These are phyloP conservation scores for Colletotrichum tabaci DNA, from an alignment of 2,329 filamentous ascomycete genomes.

Conservation along the genomic window DNA sequence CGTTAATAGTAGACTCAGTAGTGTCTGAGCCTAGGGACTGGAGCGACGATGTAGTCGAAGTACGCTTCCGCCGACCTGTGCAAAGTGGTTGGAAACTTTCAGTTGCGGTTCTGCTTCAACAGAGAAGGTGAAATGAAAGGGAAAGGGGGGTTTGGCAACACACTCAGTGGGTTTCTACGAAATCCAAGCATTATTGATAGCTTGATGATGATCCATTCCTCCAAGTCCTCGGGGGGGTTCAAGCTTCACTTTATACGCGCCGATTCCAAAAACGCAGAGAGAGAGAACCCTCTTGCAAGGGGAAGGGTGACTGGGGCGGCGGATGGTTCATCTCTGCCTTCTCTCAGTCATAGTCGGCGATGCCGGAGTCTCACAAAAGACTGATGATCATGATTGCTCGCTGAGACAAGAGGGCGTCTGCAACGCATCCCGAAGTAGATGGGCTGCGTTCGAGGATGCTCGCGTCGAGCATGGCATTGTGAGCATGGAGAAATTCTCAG, in stretches of 20 bases:
- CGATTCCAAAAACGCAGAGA: neutral
- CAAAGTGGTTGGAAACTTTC: neutral
- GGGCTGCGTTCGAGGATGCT: neutral
- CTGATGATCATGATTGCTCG: slow-evolving; percentile 4
- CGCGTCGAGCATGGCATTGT: slow-evolving; percentile 22
- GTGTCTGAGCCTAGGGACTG: slow-evolving; percentile 19
- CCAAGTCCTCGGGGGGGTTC: no score
- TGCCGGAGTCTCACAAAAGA: neutral
- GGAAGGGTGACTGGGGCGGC: no score
- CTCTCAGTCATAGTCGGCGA: neutral
- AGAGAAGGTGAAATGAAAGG: neutral
- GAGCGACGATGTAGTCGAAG: slow-evolving; percentile 31
- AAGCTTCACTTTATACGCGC: slow-evolving; percentile 11
- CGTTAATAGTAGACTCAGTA: slow-evolving; percentile 21
- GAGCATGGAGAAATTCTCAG: neutral
- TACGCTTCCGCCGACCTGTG: slow-evolving; percentile 32
- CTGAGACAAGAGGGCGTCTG: slow-evolving; percentile 21
- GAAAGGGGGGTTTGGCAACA: slow-evolving; percentile 1
- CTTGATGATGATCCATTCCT: neutral
- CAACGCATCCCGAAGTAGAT: neutral
- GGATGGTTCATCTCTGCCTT: neutral
- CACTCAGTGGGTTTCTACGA: slow-evolving; percentile 38
- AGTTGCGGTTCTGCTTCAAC: neutral
- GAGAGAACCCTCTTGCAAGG: neutral
- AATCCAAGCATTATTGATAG: slow-evolving; percentile 38